Base-by-base conservation (phyloP, 768 basidiomycete species). In the Leccinum rimulosum region DNA sequence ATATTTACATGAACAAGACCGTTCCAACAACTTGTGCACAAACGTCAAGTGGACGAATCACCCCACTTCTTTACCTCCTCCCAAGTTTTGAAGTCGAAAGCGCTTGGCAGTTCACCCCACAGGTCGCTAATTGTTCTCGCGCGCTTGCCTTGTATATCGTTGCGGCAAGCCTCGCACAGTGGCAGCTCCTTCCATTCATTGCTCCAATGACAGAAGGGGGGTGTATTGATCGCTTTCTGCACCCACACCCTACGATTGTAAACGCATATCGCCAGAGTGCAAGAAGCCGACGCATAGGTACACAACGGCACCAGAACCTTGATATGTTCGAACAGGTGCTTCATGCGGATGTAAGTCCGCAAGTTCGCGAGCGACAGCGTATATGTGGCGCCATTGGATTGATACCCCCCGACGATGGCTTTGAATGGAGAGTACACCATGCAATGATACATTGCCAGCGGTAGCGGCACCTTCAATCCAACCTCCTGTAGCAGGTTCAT, bases 401-500 rank as follows among this genome's bases (percentile, higher is more conserved):
- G 9, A 40, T 67, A 59, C 2, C 68, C 57, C 1, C 58, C n/a
- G 31, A 54, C 11, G 14, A 64, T 14, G 6, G n/a, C 0, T 0
- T 0, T 3, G 52, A 31, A 8, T 2, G 64, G 52, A 31, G 56
- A 59, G 10, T 40, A 9, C 0, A 27, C 1, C 17, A 48, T 36
- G 25, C 58, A 64, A n/a, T 50, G 55, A 40, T 57, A 58, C 59
- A 59, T 64, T 7, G 56, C 30, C 2, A 61, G 1, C 30, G 59
- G 57, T 7, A 66, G 64, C 25, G 52, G 45, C 0, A 35, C 55
- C 22, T 12, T 33, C 1, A 68, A 1, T 4, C 22, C 50, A 54
- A 43, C 38, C 19, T 57, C 60, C 7, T 57, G 31, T 54, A 64
- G 22, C 12, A 64, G 59, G 22, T 62, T 67, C 60, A 62, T 64